Evolutionary conservation across 768 basidiomycete genomes (phyloP), one percentile per base, ranked within the genome.

Genomic region (Mycena filopes): DNA sequence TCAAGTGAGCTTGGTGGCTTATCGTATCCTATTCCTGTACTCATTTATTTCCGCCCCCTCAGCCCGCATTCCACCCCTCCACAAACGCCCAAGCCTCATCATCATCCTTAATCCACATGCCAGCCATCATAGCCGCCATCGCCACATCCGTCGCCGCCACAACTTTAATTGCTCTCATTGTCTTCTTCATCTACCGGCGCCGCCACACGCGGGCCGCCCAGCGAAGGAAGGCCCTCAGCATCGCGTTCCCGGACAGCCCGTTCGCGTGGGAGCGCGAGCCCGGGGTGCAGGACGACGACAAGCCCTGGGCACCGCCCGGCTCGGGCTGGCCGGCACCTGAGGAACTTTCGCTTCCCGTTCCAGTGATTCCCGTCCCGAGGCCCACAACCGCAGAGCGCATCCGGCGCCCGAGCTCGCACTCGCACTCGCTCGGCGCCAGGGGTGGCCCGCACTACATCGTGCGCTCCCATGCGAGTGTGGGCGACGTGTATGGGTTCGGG

Each of bases 361-460:
- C n/a, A n/a, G n/a, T n/a, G n/a, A n/a, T n/a, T n/a, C n/a, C n/a
- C n/a, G n/a, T n/a, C n/a, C n/a, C n/a, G n/a, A n/a, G n/a, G n/a
- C n/a, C n/a, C n/a, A n/a, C n/a, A n/a, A n/a, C n/a, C n/a, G n/a
- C n/a, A n/a, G n/a, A n/a, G n/a, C n/a, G n/a, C n/a, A n/a, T n/a
- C n/a, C n/a, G n/a, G n/a, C n/a, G n/a, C n/a, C n/a, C n/a, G n/a
- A n/a, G n/a, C n/a, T n/a, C n/a, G n/a, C n/a, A n/a, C n/a, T n/a
- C n/a, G n/a, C n/a, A n/a, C n/a, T n/a, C n/a, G n/a, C n/a, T n/a
- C n/a, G n/a, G 38, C 2, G 5, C 48, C 5, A 64, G 40, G 55
- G n/a, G n/a, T n/a, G 28, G 21, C 11, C 59, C 65, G 25, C 65
- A 66, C 23, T 66, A 66, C 46, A 60, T 58, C 2, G 40, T 60